Percentiles rank a stretch among this genome's conserved stretches.
Conservation (phyloP, 1,139 yeast genomes). For the Protomyces pachydermus region DNA sequence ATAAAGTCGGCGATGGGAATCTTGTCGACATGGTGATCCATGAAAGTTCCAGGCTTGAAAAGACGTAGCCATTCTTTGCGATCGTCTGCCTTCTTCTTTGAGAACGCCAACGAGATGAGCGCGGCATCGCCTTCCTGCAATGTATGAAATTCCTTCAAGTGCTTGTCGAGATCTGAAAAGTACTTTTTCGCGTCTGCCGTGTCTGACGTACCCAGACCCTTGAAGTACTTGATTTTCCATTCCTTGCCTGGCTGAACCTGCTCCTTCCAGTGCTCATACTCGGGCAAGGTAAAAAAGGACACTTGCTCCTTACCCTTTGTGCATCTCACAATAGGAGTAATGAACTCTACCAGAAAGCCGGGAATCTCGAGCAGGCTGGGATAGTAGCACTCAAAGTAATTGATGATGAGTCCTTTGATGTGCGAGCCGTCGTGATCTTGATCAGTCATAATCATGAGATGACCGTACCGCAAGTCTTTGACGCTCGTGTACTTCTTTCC, state of each 20-base stretch:
- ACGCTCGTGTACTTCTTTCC: conserved; percentile 74
- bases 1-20: conserved; percentile 93
- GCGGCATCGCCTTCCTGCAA: conserved; percentile 74
- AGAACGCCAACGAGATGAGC: conserved; percentile 87
- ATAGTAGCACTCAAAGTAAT: conserved; percentile 86
- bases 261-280: conserved; percentile 90
- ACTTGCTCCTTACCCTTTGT: conserved; percentile 59
- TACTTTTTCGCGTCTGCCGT: conserved; percentile 81
- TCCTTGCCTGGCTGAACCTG: conserved; percentile 68
- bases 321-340: conserved; percentile 94
- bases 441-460: conserved; percentile 98
- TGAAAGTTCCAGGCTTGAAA: conserved; percentile 83
- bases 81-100: conserved; percentile 93
- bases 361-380: conserved; percentile 90
- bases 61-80: conserved; percentile 95
- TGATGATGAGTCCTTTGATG: conserved; percentile 91
- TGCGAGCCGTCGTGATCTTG: conserved; percentile 99
- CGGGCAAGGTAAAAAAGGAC: conserved; percentile 92
- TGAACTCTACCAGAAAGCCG: conserved; percentile 86
- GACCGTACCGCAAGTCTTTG: conserved; percentile 82
- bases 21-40: conserved; percentile 69
- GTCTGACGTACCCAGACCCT: conserved; percentile 96
- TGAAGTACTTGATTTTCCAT: conserved; percentile 93
- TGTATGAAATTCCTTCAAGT: conserved; percentile 78
- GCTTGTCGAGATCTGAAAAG: conserved; percentile 78